phyloP scores from a whole-genome alignment of 371 early-diverging fungal genomes.

The Syncephalis fuscata region DNA sequence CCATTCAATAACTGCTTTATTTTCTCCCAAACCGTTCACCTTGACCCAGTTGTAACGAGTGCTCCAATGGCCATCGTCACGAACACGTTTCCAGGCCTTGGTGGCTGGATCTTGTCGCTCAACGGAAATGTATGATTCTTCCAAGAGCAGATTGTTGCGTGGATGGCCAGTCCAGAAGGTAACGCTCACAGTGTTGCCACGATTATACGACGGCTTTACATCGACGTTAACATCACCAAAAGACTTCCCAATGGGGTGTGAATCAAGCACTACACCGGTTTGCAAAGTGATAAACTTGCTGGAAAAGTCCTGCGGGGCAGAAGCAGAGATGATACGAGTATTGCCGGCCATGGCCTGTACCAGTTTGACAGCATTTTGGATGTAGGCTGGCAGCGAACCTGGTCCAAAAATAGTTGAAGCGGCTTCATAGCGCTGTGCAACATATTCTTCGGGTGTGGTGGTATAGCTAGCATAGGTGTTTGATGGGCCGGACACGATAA shows the following conservation, averaged over 20 bases:
- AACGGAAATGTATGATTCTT: constrained; percentile 28
- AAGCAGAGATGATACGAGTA: constrained; percentile 6
- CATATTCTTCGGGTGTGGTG: constrained; percentile 44
- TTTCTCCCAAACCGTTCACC: constrained; percentile 12
- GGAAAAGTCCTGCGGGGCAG: constrained; percentile 13
- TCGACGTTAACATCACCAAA: constrained; percentile 29
- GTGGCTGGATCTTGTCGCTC: constrained; percentile 11
- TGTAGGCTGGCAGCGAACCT: constrained; percentile 33
- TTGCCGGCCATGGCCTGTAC: constrained; percentile 21
- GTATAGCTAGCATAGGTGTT: constrained; percentile 30
- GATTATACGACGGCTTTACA: constrained; percentile 9
- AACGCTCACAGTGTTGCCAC: constrained; percentile 13
- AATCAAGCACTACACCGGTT: constrained; percentile 26
- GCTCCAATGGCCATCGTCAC: constrained; percentile 23
- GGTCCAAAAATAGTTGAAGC: constrained; percentile 49
- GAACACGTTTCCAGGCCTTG: constrained; percentile 17
- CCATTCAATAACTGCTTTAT: constrained; percentile 21
- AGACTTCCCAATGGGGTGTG: constrained; percentile 15
- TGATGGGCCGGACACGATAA: constrained; percentile 32
- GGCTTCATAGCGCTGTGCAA: constrained; percentile 47
- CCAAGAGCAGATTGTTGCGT: constrained; percentile 23
- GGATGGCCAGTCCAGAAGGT: constrained; percentile 41
- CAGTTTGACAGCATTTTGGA: constrained; percentile 25
- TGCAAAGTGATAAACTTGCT: constrained; percentile 18
- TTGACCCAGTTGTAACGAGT: constrained; percentile 12